These are phyloP conservation scores for Xylaria sp. DNA, from an alignment of 2,329 filamentous ascomycete genomes.

Conservation along the genomic window DNA sequence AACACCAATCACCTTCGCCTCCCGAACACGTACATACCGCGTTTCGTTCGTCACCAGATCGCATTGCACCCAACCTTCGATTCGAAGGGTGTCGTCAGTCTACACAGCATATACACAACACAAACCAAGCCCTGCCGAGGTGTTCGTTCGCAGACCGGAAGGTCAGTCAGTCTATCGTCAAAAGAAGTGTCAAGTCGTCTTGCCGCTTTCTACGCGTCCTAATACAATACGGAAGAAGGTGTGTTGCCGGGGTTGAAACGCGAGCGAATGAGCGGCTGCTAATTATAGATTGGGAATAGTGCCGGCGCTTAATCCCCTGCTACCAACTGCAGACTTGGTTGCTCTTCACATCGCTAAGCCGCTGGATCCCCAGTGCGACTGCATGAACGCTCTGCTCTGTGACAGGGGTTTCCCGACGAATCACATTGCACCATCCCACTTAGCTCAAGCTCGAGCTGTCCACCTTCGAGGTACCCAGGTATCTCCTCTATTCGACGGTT, in stretches of 20 bases:
- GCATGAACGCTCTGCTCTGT: slow-evolving; percentile 26
- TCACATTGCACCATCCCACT: slow-evolving; percentile 27
- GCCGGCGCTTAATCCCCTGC: slow-evolving; percentile 46
- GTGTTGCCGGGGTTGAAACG: slow-evolving; percentile 29
- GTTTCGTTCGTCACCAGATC: slow-evolving; percentile 33
- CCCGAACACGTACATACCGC: slow-evolving; percentile 24
- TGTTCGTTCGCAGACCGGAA: too few species aligned
- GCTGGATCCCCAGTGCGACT: slow-evolving; percentile 33
- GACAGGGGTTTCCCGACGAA: slow-evolving; percentile 38
- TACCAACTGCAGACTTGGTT: slow-evolving; percentile 12
- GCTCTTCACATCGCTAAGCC: slow-evolving; percentile 22
- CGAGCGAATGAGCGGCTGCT: slow-evolving; percentile 46
- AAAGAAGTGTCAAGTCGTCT: not conserved
- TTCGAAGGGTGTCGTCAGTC: slow-evolving; percentile 6
- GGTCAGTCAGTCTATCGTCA: not conserved
- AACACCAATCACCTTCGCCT: slow-evolving; percentile 35
- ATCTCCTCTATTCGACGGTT: not conserved
- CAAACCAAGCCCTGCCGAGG: not conserved
- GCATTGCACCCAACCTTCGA: not conserved
- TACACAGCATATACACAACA: slow-evolving; percentile 5
- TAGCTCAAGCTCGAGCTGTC: not conserved
- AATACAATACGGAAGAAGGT: not conserved
- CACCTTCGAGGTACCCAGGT: not conserved
- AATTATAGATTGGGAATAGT: slow-evolving; percentile 48
- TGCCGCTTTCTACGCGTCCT: not conserved